Percentiles rank a stretch among this genome's conserved stretches.
Conservation (phyloP, 139 green algal species). For the Chlorella sp. region DNA sequence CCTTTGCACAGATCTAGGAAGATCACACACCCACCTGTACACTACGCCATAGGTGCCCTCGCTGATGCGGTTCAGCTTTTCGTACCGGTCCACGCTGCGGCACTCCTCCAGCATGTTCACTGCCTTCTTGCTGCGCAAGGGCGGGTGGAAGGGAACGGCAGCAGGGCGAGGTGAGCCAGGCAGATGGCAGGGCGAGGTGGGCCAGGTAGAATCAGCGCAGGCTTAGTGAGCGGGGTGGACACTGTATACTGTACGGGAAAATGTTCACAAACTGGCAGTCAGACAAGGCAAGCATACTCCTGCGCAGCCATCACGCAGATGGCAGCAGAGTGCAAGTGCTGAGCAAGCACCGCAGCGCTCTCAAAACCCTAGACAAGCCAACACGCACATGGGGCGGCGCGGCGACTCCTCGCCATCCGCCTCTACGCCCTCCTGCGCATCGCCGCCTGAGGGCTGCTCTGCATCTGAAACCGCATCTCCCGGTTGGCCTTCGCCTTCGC, state of each 20-base stretch:
- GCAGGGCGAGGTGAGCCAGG: too few species aligned
- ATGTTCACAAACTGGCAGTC: too few species aligned
- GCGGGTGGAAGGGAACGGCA: neutral
- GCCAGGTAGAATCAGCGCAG: too few species aligned
- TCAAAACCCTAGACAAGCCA: neutral
- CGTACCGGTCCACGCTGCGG: slow-evolving; percentile 86
- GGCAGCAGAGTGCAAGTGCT: neutral
- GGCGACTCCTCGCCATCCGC: slow-evolving; percentile 1
- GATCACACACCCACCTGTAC: slow-evolving; percentile 51
- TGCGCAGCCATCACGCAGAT: neutral
- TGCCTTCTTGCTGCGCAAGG: slow-evolving; percentile 5
- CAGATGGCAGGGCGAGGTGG: neutral
- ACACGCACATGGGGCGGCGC: neutral
- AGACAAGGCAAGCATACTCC: too few species aligned
- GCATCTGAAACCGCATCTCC: neutral
- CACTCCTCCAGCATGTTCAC: slow-evolving; percentile 76
- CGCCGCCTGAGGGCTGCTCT: neutral
- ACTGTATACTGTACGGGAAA: too few species aligned
- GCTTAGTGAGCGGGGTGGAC: too few species aligned
- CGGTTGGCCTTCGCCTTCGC: neutral
- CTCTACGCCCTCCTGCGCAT: neutral
- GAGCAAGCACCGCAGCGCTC: neutral
- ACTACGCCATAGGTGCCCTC: slow-evolving; percentile 95
- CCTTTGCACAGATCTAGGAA: neutral
- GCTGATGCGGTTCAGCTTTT: slow-evolving; percentile 82